These are phyloP conservation scores for Stachybotrys echinatus DNA, from an alignment of 2,329 filamentous ascomycete species.

Conservation along the genomic window DNA sequence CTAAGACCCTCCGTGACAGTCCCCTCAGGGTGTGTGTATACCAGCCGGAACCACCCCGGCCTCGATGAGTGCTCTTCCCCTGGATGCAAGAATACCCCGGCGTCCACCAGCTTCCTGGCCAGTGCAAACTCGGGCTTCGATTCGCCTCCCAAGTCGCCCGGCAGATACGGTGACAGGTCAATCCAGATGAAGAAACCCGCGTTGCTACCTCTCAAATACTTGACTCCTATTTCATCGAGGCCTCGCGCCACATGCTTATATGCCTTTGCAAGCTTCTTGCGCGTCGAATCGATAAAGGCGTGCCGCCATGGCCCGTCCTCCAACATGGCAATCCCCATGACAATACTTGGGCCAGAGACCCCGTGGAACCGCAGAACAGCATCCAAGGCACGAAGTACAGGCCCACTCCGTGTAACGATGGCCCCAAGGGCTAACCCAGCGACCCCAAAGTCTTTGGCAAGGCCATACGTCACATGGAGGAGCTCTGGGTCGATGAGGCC, in stretches of 20 bases:
- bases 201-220: slow-evolving; percentile 40
- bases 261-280: slow-evolving; percentile 29
- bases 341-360: slow-evolving; percentile 37
- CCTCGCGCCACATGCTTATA: slow-evolving; percentile 31
- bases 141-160: slow-evolving; percentile 17
- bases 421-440: slow-evolving; percentile 46
- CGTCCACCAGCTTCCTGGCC: slow-evolving; percentile 34
- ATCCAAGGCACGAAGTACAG: slow-evolving; percentile 27
- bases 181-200: slow-evolving; percentile 54
- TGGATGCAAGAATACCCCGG: slow-evolving; percentile 45
- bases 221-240: slow-evolving; percentile 34
- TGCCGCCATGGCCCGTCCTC: slow-evolving; percentile 39
- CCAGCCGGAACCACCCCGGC: slow-evolving; percentile 48
- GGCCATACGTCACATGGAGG: slow-evolving; percentile 44
- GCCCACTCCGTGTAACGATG: slow-evolving; percentile 33
- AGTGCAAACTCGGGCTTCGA: slow-evolving; percentile 37
- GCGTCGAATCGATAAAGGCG: slow-evolving; percentile 35
- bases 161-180: slow-evolving; percentile 40
- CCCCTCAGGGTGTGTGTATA: slow-evolving; percentile 38
- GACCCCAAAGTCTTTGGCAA: slow-evolving; percentile 45
- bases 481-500: slow-evolving; percentile 39
- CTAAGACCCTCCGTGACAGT: slow-evolving; percentile 29
- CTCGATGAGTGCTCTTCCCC: slow-evolving; percentile 38
- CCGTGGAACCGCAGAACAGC: slow-evolving; percentile 40
- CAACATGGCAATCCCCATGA: slow-evolving; percentile 38